Base-by-base conservation (phyloP, 768 basidiomycete genomes). In the Asterophora parasitica region DNA sequence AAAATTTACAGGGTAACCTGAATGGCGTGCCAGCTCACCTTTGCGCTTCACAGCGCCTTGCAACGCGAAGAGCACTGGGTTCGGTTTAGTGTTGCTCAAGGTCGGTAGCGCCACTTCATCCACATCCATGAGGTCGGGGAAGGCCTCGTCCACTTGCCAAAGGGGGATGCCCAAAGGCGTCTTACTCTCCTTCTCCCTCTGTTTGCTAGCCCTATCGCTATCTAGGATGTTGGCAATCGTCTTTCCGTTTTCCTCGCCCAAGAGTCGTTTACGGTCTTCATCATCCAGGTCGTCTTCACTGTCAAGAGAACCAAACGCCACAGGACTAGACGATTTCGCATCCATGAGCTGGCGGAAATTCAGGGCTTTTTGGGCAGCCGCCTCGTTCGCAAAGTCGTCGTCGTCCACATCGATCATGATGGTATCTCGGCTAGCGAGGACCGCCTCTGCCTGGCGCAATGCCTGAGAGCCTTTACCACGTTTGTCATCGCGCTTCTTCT, bases 171-270 rank as follows among this genome's bases (percentile, higher is more conserved):
- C 70, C 8, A 57, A 44, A 7, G 57, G 46, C 49, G 61, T 64
- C 45, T 58, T 58, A 10, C 53, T 53, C 1, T 55, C 56, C 23
- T 58, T 58, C 16, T 50, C 63, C 9, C 59, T 59, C 23, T 56
- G 57, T 32, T 53, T 52, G 46, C 61, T 61, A 6, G 47, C 61
- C 40, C 64, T 69, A 49, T 81, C 74, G 12, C 63, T 57, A 43
- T 66, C 59, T 32, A 82, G 59, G 32, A 82, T 73, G 43, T 65
- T 68, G 13, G 59, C 62, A 36, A 82, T 70, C 8, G 65, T 73
- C 51, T 72, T 66, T 11, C 72, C 73, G 3, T 64, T 62, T 30
- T 66, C 66, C 40, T 67, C 64, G 4, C 73, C 76, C 44, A 79
- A 58, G 33, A 72, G 49, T 51, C 66, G 53, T 50, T 66, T 48